These are phyloP conservation scores for Neospora caninum DNA, from an alignment of 169 alveolate species.

Conservation along the genomic window DNA sequence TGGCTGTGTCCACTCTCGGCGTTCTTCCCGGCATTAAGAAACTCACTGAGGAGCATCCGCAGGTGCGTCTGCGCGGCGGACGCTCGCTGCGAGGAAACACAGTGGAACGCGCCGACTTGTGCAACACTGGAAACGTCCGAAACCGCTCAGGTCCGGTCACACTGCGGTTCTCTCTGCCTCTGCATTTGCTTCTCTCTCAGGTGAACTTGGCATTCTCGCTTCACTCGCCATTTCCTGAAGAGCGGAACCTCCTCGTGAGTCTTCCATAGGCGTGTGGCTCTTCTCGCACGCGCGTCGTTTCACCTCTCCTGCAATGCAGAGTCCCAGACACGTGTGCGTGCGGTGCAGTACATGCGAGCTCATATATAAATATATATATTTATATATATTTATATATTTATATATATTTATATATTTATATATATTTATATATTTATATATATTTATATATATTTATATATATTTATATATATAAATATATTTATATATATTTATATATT, in stretches of 20 bases:
- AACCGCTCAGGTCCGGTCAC: too few species aligned
- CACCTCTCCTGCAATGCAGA: too few species aligned
- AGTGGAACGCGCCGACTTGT: too few species aligned
- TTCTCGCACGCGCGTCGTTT: too few species aligned
- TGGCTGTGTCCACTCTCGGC: slow-evolving; percentile 86
- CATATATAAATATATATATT: too few species aligned
- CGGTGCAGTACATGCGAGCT: too few species aligned
- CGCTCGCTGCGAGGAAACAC: too few species aligned
- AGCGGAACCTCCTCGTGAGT: slow-evolving; percentile 69
- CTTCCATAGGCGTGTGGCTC: too few species aligned
- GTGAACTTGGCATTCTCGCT: slow-evolving; percentile 85
- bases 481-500: not conserved
- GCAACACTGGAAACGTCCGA: too few species aligned
- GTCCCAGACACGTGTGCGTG: too few species aligned
- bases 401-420: not conserved
- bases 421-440: not conserved
- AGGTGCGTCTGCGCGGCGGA: slow-evolving; percentile 50
- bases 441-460: too few species aligned
- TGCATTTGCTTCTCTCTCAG: slow-evolving; percentile 44
- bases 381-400: not conserved
- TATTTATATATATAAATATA: not conserved
- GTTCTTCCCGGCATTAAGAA: slow-evolving; percentile 87
- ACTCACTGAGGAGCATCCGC: slow-evolving; percentile 80
- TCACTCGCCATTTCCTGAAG: slow-evolving; percentile 86
- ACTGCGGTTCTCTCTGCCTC: too few species aligned